Evolutionary conservation across 2,329 filamentous ascomycete species (phyloP).

Genomic region (Fusarium hostae): DNA sequence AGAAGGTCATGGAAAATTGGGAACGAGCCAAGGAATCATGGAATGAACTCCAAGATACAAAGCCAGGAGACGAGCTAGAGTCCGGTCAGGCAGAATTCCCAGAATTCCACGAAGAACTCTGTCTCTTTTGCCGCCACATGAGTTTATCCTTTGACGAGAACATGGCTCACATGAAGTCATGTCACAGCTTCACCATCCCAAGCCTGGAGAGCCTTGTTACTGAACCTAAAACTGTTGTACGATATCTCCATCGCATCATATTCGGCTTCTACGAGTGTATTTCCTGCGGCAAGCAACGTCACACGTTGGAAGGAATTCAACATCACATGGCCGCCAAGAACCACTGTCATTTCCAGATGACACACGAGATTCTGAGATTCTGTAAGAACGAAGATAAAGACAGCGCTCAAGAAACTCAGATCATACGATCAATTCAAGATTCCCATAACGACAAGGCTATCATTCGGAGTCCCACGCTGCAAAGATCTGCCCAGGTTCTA

Average conservation of each 20-base stretch:
- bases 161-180: slow-evolving; percentile 60
- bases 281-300: slow-evolving; percentile 57
- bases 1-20: neutral
- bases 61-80: rapidly evolving
- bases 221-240: slow-evolving; percentile 57
- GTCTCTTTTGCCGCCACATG: slow-evolving; percentile 3
- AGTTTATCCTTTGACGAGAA: slow-evolving; percentile 49
- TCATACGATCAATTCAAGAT: neutral
- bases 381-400: neutral
- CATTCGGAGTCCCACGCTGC: neutral
- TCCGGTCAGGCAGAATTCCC: neutral
- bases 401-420: neutral
- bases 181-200: slow-evolving; percentile 60
- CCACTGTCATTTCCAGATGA: slow-evolving; percentile 58
- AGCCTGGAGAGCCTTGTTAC: slow-evolving; percentile 53
- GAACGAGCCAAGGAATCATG: neutral
- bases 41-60: neutral
- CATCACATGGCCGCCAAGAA: slow-evolving; percentile 62
- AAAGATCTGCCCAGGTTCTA: neutral
- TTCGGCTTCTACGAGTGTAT: slow-evolving; percentile 62
- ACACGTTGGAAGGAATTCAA: slow-evolving; percentile 57
- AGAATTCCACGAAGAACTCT: neutral
- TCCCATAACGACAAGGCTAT: neutral
- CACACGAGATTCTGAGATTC: slow-evolving; percentile 55
- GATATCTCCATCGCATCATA: slow-evolving; percentile 61